phyloP scores from a whole-genome alignment of 495 filamentous ascomycete species.

The Trichoderma virens region DNA sequence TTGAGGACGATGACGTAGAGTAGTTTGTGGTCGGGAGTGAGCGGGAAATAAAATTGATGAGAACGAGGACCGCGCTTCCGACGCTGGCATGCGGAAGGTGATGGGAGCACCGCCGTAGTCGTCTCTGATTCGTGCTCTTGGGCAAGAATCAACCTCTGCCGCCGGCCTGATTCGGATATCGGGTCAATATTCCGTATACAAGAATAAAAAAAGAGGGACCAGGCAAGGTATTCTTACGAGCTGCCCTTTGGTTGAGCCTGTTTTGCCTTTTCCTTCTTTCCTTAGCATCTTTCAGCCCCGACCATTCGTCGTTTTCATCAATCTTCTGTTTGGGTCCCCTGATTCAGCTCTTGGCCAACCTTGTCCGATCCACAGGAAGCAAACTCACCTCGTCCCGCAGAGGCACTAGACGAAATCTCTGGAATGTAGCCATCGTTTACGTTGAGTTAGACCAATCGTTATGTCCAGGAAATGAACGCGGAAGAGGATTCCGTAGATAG shows the following conservation, averaged over 20 bases:
- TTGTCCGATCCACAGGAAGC: neutral
- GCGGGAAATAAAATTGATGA: neutral
- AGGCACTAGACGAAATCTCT: neutral
- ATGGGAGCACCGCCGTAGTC: neutral
- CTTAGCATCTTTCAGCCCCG: neutral
- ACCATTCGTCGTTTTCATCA: neutral
- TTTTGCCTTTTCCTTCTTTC: slow-evolving; percentile 2
- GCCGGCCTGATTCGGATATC: neutral
- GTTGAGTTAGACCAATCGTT: neutral
- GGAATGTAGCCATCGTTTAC: neutral
- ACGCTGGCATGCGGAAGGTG: neutral
- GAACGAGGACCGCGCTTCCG: neutral
- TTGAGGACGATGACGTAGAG: neutral
- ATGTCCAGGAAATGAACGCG: neutral
- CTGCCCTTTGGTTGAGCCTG: neutral
- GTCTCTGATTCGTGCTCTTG: neutral
- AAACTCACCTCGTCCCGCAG: neutral
- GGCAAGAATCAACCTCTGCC: neutral
- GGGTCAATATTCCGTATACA: neutral
- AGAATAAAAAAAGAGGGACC: neutral
- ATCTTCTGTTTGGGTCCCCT: neutral
- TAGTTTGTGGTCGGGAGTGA: neutral
- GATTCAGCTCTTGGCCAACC: neutral
- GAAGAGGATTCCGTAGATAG: neutral
- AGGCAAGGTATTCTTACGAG: neutral